Evolutionary conservation across 2,329 filamentous ascomycete species (phyloP).

Genomic region (Metarhizium anisopliae): DNA sequence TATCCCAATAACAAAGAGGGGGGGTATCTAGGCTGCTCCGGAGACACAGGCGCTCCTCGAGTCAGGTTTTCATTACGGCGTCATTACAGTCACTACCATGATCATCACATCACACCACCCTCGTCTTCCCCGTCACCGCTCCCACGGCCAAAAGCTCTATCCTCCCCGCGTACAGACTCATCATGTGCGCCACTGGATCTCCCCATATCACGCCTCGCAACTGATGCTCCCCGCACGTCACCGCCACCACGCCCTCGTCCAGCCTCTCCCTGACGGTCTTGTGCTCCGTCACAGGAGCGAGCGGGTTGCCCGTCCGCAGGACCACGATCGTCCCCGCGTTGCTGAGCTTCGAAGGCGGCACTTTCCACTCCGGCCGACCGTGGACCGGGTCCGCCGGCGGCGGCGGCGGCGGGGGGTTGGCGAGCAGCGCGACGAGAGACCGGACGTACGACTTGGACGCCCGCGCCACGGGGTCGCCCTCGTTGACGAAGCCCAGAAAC

Average conservation of each 20-base stretch:
- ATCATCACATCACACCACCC: not conserved
- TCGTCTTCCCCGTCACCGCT: constrained; percentile 25
- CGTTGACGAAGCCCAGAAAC: constrained; percentile 75
- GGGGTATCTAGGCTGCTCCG: no score
- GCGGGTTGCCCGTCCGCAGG: constrained; percentile 42
- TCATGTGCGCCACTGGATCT: constrained; percentile 70
- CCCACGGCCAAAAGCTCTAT: constrained; percentile 63
- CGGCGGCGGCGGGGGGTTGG: constrained; percentile 46
- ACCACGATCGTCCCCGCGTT: constrained; percentile 63
- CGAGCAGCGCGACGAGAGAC: constrained; percentile 63
- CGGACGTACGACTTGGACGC: constrained; percentile 70
- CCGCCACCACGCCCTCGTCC: constrained; percentile 56
- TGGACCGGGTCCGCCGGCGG: not conserved
- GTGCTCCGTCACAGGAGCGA: constrained; percentile 28
- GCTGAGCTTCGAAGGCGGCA: constrained; percentile 58
- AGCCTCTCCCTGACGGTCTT: constrained; percentile 42
- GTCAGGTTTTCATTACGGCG: no score
- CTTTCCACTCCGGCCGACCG: constrained; percentile 45
- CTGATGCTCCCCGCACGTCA: constrained; percentile 57
- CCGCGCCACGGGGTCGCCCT: constrained; percentile 72
- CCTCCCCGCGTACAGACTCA: constrained; percentile 66
- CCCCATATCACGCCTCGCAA: constrained; percentile 68
- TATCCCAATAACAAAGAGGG: not conserved
- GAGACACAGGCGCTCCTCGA: no score
- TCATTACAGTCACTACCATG: no score